Evolutionary conservation across 495 filamentous ascomycete genomes (phyloP), one percentile per base, ranked within the genome.

Genomic region (Penicillium pulvis): DNA sequence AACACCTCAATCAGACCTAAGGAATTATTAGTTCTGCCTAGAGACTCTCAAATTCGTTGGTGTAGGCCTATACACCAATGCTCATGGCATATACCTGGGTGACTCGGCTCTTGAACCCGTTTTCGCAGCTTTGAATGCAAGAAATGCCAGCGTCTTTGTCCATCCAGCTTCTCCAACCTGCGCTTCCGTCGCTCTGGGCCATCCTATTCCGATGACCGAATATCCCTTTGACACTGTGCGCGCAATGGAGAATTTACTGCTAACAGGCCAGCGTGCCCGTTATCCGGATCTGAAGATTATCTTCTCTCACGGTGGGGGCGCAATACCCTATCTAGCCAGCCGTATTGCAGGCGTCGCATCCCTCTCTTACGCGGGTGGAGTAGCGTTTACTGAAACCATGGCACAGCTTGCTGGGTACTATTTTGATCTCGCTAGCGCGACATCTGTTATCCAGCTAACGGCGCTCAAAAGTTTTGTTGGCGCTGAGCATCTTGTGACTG

Each of bases 201-300:
- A 78, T 51, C 76, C 78, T 6, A 41, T 71, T 19, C 84, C 83
- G 5, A 70, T 83, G 63, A 73, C 81, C n/a, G 82, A 85, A 62
- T 86, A 82, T 65, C 69, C 82, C 10, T 83, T 86, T 64, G 83
- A 85, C 35, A 81, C 75, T 6, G 75, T 78, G 9, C 73, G 81
- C 7, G 72, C 72, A 2, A 69, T 84, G 1, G 70, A 72, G 56
- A 79, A 83, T 51, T 66, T 86, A 26, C 75, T 85, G 46, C 43
- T 80, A 9, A 72, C 68, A 5, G 80, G 81, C 6, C 80, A 80
- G 10, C 68, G 79, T 4, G 58, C 66, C 0, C 61, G 68, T 0
- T 78, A 70, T 62, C 72, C 77, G 14, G 62, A 78, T 43, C 71
- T 86, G 19, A 74, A 60, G 3, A 75, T 77, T 47, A 79, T 85